phyloP scores from a whole-genome alignment of 805 yeast genomes.

The Candida alai region DNA sequence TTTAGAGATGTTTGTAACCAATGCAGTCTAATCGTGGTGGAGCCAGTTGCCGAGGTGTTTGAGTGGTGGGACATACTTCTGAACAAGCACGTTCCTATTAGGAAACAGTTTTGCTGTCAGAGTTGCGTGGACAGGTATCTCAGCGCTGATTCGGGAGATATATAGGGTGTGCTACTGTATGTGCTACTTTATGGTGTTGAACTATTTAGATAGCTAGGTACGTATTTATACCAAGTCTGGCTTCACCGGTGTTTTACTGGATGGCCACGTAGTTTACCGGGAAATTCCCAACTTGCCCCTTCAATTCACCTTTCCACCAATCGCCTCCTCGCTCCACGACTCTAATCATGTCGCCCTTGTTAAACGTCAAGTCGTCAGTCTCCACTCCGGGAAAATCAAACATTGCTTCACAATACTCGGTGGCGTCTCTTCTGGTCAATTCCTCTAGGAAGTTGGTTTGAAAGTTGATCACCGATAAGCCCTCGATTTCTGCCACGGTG shows the following conservation, averaged over 20 bases:
- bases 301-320: constrained; percentile 37
- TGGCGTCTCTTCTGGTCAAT: constrained; percentile 6
- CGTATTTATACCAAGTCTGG: too few relatives aligned
- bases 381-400: constrained; percentile 35
- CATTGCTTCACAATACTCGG: constrained; percentile 34
- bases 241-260: too few relatives aligned
- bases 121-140: constrained; percentile 35
- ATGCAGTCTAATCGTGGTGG: constrained; percentile 47
- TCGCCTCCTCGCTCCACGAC: constrained; percentile 27
- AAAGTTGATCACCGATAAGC: constrained; percentile 20
- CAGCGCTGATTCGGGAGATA: too few relatives aligned
- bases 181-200: too few relatives aligned
- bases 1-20: constrained; percentile 51
- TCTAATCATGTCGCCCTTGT: constrained; percentile 40
- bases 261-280: constrained; percentile 36
- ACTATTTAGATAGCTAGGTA: too few relatives aligned
- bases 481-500: constrained; percentile 14
- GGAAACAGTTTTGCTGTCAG: constrained; percentile 53
- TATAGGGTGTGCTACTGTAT: too few relatives aligned
- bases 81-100: constrained; percentile 48
- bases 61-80: constrained; percentile 68
- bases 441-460: constrained; percentile 17
- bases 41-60: constrained; percentile 53
- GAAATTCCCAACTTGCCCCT: constrained; percentile 21
- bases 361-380: constrained; percentile 41